These are phyloP conservation scores for Rhizophagus prolifer DNA, from an alignment of 192 early-diverging fungal species.

Conservation along the genomic window DNA sequence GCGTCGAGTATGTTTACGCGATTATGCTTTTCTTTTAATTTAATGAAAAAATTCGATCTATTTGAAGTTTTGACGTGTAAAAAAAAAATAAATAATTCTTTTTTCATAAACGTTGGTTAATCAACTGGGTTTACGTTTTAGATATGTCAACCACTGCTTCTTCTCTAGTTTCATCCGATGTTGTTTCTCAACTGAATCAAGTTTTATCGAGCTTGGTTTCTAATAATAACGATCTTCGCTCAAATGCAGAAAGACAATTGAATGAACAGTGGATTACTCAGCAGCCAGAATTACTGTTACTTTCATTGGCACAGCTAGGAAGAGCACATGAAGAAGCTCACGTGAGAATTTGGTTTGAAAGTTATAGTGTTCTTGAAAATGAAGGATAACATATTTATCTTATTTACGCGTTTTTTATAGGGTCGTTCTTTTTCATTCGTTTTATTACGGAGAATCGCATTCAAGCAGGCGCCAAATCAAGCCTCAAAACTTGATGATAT, in stretches of 20 bases:
- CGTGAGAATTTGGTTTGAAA: slow-evolving; percentile 27
- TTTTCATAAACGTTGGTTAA: too few relatives aligned
- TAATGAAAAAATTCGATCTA: too few relatives aligned
- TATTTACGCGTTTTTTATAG: slow-evolving; percentile 33
- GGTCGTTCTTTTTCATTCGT: slow-evolving; percentile 52
- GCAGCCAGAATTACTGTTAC: slow-evolving; percentile 48
- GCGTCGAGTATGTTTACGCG: too few relatives aligned
- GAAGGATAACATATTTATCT: not conserved
- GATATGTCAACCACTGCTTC: slow-evolving; percentile 6
- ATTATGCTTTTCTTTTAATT: too few relatives aligned
- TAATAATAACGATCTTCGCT: slow-evolving; percentile 48
- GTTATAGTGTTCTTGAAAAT: not conserved
- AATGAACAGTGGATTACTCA: slow-evolving; percentile 55
- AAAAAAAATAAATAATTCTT: too few relatives aligned
- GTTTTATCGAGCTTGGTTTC: slow-evolving; percentile 49
- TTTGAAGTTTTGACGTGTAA: too few relatives aligned
- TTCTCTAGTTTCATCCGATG: slow-evolving; percentile 38
- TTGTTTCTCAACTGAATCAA: slow-evolving; percentile 45
- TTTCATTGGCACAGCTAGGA: slow-evolving; percentile 50
- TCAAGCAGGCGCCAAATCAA: slow-evolving; percentile 45
- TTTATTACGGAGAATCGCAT: slow-evolving; percentile 55
- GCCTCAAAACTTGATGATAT: slow-evolving; percentile 34
- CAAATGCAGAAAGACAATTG: slow-evolving; percentile 49
- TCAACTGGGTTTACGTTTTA: not conserved
- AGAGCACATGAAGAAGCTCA: slow-evolving; percentile 35